Base-by-base conservation (phyloP, 1,139 yeast species). In the Pichia kudriavzevii region DNA sequence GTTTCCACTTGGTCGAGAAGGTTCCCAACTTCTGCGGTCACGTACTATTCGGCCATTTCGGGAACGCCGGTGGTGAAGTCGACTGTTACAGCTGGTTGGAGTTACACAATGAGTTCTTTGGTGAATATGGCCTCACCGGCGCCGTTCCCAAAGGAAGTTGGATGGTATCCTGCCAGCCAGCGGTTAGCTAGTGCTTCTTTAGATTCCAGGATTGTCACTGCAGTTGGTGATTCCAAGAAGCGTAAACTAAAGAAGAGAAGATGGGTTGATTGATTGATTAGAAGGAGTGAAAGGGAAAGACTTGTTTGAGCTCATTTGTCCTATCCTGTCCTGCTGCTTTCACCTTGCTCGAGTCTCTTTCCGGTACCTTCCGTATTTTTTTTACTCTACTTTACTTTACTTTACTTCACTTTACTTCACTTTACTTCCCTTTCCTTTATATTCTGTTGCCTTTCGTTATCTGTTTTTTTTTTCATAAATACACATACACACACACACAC, bases 31-130 rank as follows among this genome's bases (percentile, higher is more conserved):
- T 75, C 85, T 43, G 64, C 79, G 0, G 85, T 79, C 19, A 68
- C 83, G 1, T 75, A 64, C 48, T 76, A 66, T 55, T 42, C 73
- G 3, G 60, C 79, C 0, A 38, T 59, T 18, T 49, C 51, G 7
- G 49, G 56, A 2, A 56, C 72, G 2, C 74, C 82, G 12, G 58
- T 56, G 13, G 75, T 68, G 33, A 44, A 54, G 25, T 69, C 91
- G 5, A 84, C 95, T 1, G 46, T 74, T 20, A 84, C 95, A 1
- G 84, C 88, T 7, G 88, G 91, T 33, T 81, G 94, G 93, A 67
- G 77, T 22, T 84, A 84, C 53, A 66, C 81, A 0, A 67, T 73
- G 44, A 65, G 70, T n/a, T 77, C 87, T 9, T 66, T 64, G 31
- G 63, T 68, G 31, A 84, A 84, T 57, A 69, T 67, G 51, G 94